Percentiles rank a stretch among this genome's conserved stretches.
Evolutionary conservation across 495 filamentous ascomycete genomes (phyloP).

Genomic region (Lindgomyces ingoldianus): DNA sequence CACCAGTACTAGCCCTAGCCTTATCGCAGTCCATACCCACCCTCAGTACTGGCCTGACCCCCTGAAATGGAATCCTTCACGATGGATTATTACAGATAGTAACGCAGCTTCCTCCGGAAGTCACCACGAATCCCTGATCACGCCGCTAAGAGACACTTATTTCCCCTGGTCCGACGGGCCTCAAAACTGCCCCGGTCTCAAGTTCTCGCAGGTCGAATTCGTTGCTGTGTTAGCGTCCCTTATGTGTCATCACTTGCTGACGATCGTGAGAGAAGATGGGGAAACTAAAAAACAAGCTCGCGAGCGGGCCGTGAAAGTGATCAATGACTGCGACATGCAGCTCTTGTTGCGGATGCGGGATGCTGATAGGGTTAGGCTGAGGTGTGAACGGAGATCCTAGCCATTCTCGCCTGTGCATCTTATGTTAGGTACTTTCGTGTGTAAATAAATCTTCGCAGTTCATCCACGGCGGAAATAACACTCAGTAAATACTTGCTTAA

Average conservation of each 20-base stretch:
- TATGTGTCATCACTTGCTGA: slow-evolving; percentile 45
- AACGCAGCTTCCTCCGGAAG: no score
- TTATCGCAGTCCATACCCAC: slow-evolving; percentile 47
- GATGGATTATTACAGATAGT: slow-evolving; percentile 31
- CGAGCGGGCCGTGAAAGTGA: slow-evolving; percentile 41
- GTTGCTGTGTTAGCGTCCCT: slow-evolving; percentile 37
- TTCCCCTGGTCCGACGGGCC: slow-evolving; percentile 22
- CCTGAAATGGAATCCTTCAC: slow-evolving; percentile 42
- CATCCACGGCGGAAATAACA: no score
- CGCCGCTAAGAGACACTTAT: slow-evolving; percentile 1
- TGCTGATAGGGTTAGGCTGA: slow-evolving; percentile 38
- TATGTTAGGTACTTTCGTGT: no score
- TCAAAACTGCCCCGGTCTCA: slow-evolving; percentile 19
- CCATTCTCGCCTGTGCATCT: no score
- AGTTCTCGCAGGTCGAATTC: slow-evolving; percentile 27
- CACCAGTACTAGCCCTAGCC: slow-evolving; percentile 43
- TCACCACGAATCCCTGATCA: slow-evolving; percentile 2
- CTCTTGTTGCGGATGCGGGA: slow-evolving; percentile 48
- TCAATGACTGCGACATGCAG: slow-evolving; percentile 42
- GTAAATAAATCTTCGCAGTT: no score
- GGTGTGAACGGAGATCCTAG: no score
- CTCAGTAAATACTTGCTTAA: no score
- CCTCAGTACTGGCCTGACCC: slow-evolving; percentile 51
- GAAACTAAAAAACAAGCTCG: slow-evolving; percentile 36
- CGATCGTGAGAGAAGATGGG: slow-evolving; percentile 37